Base-by-base conservation (phyloP, 176 grass and related monocot species). In the Microstegium vimineum region DNA sequence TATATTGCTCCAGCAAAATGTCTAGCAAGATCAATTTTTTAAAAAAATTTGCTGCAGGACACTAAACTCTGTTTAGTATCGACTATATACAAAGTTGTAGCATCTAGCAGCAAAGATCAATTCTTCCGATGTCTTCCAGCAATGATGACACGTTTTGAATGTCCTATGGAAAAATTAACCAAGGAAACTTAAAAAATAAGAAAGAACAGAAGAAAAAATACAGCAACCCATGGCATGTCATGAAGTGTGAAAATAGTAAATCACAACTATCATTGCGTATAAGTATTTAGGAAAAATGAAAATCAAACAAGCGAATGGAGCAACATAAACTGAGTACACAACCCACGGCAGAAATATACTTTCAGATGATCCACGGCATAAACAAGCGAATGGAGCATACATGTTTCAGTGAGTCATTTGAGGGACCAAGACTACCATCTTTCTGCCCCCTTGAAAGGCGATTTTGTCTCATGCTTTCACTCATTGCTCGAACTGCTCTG, bases 401-500 rank as follows among this genome's bases (percentile, higher is more conserved):
- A 66, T 82, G 85, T 84, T 81, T 87, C 69, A 64, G 52, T 73
- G 88, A 91, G 78, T 88, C 90, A 74, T 81, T 90, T 74, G 79
- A 61, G 26, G 87, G 64, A 51, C 62, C 88, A 83, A 77, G 80
- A 87, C 62, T 92, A 62, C 71, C 88, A 85, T 91, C 92, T 78
- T 78, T 85, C 28, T 85, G 88, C 65, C 74, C 86, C 60, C 79
- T 93, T 63, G 89, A 77, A 62, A 86, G 74, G 38, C 89, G 89
- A 77, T 87, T 93, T 62, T 90, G 87, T 86, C 87, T 90, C 87
- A 94, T 85, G 86, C 85, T 91, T 87, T 98, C 95, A 84, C 90
- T 93, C 89, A 98, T 95, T 70, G 87, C 95, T 85, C 87, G 82
- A 64, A 98, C 95, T 60, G 90, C 85, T 41, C 95, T 98, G 82